Evolutionary conservation across 306 rosid genomes (phyloP).

Genomic region (Malus orientalis): DNA sequence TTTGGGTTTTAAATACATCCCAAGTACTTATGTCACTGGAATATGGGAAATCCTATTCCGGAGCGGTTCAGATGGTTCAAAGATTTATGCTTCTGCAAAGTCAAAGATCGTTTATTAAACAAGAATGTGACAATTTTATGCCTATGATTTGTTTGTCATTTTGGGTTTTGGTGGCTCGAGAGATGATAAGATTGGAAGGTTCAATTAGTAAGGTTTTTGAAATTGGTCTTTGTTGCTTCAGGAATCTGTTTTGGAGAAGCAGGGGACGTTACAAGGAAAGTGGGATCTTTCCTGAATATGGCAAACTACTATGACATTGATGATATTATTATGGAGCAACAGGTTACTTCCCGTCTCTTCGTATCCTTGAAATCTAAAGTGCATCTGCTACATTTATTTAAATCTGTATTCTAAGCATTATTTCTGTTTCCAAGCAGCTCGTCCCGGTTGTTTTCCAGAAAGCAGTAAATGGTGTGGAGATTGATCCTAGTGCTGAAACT

Average conservation of each 20-base stretch:
- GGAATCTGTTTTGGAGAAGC: conserved; percentile 17
- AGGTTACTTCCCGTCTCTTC: conserved; percentile 33
- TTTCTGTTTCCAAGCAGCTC: conserved; percentile 32
- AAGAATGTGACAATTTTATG: background rate
- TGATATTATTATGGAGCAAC: conserved; percentile 76
- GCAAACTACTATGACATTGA: conserved; percentile 72
- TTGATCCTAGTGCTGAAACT: conserved; percentile 76
- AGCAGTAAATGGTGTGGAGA: conserved; percentile 74
- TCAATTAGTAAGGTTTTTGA: background rate
- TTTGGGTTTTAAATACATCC: background rate
- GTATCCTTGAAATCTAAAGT: background rate
- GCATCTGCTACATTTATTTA: conserved; percentile 2
- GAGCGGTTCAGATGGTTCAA: background rate
- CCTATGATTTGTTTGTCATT: background rate
- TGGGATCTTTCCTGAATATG: conserved; percentile 28
- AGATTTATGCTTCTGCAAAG: background rate
- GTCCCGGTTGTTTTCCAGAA: conserved; percentile 69
- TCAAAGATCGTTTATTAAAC: background rate
- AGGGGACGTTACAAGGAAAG: conserved; percentile 19
- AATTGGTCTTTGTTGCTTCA: conserved; percentile 7
- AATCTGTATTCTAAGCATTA: conserved; percentile 3
- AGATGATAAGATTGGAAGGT: background rate
- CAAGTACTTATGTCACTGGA: background rate
- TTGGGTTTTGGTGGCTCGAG: background rate
- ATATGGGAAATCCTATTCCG: too few relatives aligned